phyloP scores from a whole-genome alignment of 163 green algal species.

The Scenedesmus sp. region DNA sequence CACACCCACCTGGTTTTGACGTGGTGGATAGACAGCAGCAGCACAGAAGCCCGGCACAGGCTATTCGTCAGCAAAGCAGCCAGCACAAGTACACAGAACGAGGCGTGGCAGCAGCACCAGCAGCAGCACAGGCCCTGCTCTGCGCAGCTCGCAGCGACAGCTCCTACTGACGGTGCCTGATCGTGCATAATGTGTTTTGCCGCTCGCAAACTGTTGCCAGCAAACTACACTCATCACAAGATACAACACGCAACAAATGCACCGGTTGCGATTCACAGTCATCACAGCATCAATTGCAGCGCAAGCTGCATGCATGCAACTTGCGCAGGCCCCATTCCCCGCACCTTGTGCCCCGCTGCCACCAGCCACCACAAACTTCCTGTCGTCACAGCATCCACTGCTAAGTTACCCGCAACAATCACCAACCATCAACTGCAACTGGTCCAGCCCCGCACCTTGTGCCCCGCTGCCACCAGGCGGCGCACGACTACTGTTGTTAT shows the following conservation, averaged over 20 bases:
- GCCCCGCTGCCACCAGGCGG: neutral
- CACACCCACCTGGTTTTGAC: constrained; percentile 69
- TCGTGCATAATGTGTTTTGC: neutral
- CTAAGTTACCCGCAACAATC: too few relatives aligned
- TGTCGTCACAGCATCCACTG: too few relatives aligned
- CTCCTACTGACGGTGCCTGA: neutral
- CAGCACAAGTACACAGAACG: neutral
- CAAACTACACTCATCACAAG: too few relatives aligned
- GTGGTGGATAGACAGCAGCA: neutral
- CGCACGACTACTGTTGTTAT: too few relatives aligned
- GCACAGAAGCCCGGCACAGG: neutral
- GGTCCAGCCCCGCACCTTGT: neutral
- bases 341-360: too few relatives aligned
- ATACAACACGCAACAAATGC: too few relatives aligned
- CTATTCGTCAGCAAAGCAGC: neutral
- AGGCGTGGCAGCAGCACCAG: neutral
- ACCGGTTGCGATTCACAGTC: too few relatives aligned
- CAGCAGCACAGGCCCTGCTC: neutral
- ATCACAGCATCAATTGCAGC: neutral
- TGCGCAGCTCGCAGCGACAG: too few relatives aligned
- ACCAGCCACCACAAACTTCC: too few relatives aligned
- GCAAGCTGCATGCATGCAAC: too few relatives aligned
- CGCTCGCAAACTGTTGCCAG: neutral
- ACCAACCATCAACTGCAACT: neutral
- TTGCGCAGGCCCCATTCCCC: too few relatives aligned